A percentile compares a stretch with the other conserved stretches of the same genome.
Evolutionary conservation across 108 stramenopile genomes (phyloP).

Genomic region (Nitzschia palea): DNA sequence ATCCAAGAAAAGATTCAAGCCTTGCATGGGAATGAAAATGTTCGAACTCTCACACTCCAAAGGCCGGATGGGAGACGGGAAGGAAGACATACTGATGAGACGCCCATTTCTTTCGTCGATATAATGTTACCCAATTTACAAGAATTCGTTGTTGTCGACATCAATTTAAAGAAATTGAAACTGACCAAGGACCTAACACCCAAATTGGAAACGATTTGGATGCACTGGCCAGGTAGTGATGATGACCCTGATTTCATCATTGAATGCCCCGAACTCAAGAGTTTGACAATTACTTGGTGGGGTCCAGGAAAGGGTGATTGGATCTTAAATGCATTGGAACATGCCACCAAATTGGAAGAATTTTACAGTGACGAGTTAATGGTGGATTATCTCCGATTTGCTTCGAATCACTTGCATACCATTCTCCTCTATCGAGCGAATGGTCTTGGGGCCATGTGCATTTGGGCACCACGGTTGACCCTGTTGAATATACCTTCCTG

Average conservation of each 20-base stretch:
- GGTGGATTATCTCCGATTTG: not conserved
- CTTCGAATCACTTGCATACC: not conserved
- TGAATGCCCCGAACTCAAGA: not conserved
- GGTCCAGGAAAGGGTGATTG: not conserved
- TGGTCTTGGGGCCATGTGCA: not conserved
- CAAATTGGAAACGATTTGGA: not conserved
- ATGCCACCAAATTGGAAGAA: not conserved
- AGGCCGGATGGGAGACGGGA: too few relatives aligned
- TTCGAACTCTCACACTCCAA: too few relatives aligned
- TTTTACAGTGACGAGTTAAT: not conserved
- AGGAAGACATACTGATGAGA: too few relatives aligned
- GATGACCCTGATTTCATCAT: not conserved
- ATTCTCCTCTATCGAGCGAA: not conserved
- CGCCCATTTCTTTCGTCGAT: too few relatives aligned
- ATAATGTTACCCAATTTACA: too few relatives aligned
- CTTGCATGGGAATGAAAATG: too few relatives aligned
- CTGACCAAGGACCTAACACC: too few relatives aligned
- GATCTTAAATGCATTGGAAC: not conserved
- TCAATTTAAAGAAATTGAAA: too few relatives aligned
- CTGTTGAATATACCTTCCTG: not conserved
- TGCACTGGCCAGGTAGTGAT: not conserved
- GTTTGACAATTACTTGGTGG: not conserved
- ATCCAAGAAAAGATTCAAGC: too few relatives aligned
- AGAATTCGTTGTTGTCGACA: too few relatives aligned
- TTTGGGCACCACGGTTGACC: not conserved